Evolutionary conservation across 2,329 filamentous ascomycete species (phyloP).

Genomic region (Fusarium albosuccineum): DNA sequence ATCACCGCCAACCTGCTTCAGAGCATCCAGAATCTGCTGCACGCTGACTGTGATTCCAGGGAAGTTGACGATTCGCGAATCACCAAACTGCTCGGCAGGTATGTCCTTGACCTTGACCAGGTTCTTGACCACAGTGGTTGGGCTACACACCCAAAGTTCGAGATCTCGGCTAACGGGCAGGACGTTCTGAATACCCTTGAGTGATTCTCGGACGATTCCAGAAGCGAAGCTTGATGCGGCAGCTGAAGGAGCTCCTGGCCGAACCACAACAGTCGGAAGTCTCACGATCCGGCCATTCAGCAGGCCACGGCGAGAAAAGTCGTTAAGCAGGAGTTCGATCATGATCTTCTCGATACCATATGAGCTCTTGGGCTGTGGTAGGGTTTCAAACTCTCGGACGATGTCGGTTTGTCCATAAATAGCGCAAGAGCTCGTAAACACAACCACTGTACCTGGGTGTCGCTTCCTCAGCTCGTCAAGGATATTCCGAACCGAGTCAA

Average conservation of each 20-base stretch:
- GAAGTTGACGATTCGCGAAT: conserved; percentile 61
- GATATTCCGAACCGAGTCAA: conserved; percentile 66
- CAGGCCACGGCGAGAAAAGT: conserved; percentile 61
- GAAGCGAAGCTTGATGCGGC: conserved; percentile 71
- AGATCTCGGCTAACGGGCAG: conserved; percentile 62
- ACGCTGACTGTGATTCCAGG: conserved; percentile 65
- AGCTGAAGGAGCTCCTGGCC: conserved; percentile 70
- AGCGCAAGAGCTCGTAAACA: conserved; percentile 70
- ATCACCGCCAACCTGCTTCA: conserved; percentile 61
- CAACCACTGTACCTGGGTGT: conserved; percentile 63
- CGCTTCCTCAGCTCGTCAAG: conserved; percentile 62
- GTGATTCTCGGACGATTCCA: conserved; percentile 70
- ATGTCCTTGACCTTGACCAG: conserved; percentile 59
- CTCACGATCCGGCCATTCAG: conserved; percentile 69
- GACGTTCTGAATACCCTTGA: conserved; percentile 57
- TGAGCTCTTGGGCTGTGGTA: conserved; percentile 64
- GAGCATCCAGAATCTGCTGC: conserved; percentile 63
- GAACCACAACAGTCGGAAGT: conserved; percentile 72
- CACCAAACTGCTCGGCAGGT: conserved; percentile 53
- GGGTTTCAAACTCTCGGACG: conserved; percentile 34
- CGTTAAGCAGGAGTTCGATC: conserved; percentile 59
- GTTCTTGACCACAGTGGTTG: conserved; percentile 62
- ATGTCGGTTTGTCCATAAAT: conserved; percentile 61
- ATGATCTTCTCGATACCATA: conserved; percentile 74
- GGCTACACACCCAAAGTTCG: conserved; percentile 64